These are phyloP conservation scores for Neofusicoccum laricinum DNA, from an alignment of 2,329 filamentous ascomycete species.

Conservation along the genomic window DNA sequence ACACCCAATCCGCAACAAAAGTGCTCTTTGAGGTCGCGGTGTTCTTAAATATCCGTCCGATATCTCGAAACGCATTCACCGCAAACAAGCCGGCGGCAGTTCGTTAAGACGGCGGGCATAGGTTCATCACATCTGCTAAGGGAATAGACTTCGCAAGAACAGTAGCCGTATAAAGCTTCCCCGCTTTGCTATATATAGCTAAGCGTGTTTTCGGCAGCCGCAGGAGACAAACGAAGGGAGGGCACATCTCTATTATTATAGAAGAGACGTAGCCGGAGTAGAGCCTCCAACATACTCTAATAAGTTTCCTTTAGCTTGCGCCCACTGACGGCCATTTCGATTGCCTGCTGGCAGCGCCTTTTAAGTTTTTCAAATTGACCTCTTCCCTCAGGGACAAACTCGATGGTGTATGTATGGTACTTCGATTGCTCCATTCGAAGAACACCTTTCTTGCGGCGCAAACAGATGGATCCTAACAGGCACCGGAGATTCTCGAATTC, in stretches of 20 bases:
- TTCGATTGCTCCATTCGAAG: not conserved
- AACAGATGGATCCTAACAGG: slow-evolving; percentile 17
- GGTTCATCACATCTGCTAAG: slow-evolving; percentile 11
- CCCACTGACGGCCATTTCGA: not conserved
- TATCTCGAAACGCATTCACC: not conserved
- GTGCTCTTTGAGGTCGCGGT: not conserved
- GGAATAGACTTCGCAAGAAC: slow-evolving; percentile 12
- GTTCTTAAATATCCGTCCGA: not conserved
- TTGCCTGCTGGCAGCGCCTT: slow-evolving; percentile 10
- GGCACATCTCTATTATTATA: slow-evolving; percentile 22
- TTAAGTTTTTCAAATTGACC: slow-evolving; percentile 14
- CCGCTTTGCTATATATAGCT: slow-evolving; percentile 18
- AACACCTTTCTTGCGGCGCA: slow-evolving; percentile 18
- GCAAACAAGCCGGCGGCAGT: slow-evolving; percentile 12
- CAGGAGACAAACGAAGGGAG: too few species aligned
- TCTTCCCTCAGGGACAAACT: slow-evolving; percentile 7
- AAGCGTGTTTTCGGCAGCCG: slow-evolving; percentile 15
- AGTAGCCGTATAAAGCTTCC: slow-evolving; percentile 15
- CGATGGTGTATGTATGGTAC: slow-evolving; percentile 5
- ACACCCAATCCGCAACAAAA: too few species aligned
- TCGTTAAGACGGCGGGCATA: slow-evolving; percentile 14
- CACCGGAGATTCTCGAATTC: slow-evolving; percentile 8
- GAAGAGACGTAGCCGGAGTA: slow-evolving; percentile 27
- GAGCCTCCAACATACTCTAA: not conserved
- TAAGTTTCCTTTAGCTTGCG: not conserved